Evolutionary conservation across 805 yeast genomes (phyloP).

Genomic region (Hyphopichia homilentoma): DNA sequence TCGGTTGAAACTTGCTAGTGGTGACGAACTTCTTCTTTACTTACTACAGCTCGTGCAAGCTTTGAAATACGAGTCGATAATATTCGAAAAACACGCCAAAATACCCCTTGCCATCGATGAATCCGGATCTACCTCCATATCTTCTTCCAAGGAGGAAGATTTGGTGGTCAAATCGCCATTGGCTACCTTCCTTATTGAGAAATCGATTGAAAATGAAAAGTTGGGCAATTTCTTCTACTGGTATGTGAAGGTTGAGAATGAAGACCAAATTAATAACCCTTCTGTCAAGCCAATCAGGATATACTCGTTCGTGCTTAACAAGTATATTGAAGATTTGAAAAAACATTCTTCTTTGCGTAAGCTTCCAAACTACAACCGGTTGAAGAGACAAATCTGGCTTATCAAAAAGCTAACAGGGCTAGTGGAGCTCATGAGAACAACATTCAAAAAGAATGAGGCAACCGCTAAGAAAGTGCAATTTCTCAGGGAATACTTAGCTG

Average conservation of each 20-base stretch:
- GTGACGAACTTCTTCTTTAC: conserved; percentile 76
- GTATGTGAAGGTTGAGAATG: conserved; percentile 86
- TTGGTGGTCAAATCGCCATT: conserved; percentile 50
- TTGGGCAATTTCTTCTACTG: conserved; percentile 86
- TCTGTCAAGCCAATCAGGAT: conserved; percentile 17
- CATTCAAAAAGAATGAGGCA: conserved; percentile 60
- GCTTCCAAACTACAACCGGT: conserved; percentile 31
- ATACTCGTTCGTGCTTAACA: conserved; percentile 33
- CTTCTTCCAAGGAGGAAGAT: conserved; percentile 8
- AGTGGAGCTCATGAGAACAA: conserved; percentile 57
- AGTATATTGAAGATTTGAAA: conserved; percentile 37
- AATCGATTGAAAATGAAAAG: conserved; percentile 60
- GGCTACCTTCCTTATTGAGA: conserved; percentile 69
- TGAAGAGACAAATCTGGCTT: conserved; percentile 64
- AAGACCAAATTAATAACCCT: conserved; percentile 44
- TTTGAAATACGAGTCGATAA: conserved; percentile 64
- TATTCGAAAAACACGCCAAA: conserved; percentile 4
- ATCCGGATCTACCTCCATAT: neutral
- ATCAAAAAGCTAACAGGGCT: conserved; percentile 62
- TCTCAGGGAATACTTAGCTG: conserved; percentile 54
- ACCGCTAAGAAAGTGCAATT: conserved; percentile 73
- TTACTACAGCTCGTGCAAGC: conserved; percentile 90
- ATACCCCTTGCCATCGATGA: neutral
- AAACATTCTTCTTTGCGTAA: conserved; percentile 22
- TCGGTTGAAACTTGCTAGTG: conserved; percentile 70